A percentile compares a stretch with the other conserved stretches of the same genome.
phyloP scores from a whole-genome alignment of 352 stramenopile species.

The Globisporangium splendens region DNA sequence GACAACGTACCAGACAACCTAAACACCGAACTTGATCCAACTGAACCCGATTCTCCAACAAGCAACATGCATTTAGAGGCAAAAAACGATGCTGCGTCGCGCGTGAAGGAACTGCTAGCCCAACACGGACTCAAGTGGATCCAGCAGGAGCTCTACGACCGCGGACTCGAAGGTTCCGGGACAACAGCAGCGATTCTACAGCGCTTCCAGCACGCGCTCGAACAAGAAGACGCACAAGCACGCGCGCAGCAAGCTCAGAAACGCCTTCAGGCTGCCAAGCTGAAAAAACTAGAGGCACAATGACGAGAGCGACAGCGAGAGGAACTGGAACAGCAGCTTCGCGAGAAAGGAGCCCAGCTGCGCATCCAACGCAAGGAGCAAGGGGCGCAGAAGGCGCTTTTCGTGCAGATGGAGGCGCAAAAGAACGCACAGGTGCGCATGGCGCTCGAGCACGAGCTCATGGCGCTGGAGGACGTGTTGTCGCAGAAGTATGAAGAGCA shows the following conservation, averaged over 20 bases:
- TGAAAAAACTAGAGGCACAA: conserved; percentile 27
- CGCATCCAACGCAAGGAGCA: conserved; percentile 44
- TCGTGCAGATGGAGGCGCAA: conserved; percentile 56
- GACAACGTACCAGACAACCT: no score
- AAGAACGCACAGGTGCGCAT: conserved; percentile 32
- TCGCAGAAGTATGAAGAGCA: conserved; percentile 48
- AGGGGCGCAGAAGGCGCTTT: conserved; percentile 46
- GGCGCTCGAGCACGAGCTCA: conserved; percentile 42
- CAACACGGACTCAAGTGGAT: conserved; percentile 61
- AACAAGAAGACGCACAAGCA: conserved; percentile 23
- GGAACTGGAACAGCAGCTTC: conserved; percentile 29
- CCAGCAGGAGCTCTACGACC: conserved; percentile 79
- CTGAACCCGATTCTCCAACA: no score
- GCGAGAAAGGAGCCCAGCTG: conserved; percentile 28
- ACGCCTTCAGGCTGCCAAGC: conserved; percentile 19
- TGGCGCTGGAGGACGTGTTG: conserved; percentile 51
- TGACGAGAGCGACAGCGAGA: conserved; percentile 29
- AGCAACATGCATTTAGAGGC: neutral
- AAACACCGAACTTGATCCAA: no score
- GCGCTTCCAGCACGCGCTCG: conserved; percentile 37
- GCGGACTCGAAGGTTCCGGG: conserved; percentile 56
- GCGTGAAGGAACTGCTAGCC: conserved; percentile 27
- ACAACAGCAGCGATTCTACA: conserved; percentile 36
- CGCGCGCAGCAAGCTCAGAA: neutral
- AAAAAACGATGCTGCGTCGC: conserved; percentile 5